Evolutionary conservation across 805 yeast genomes (phyloP).

Genomic region (Saturnispora bothae): DNA sequence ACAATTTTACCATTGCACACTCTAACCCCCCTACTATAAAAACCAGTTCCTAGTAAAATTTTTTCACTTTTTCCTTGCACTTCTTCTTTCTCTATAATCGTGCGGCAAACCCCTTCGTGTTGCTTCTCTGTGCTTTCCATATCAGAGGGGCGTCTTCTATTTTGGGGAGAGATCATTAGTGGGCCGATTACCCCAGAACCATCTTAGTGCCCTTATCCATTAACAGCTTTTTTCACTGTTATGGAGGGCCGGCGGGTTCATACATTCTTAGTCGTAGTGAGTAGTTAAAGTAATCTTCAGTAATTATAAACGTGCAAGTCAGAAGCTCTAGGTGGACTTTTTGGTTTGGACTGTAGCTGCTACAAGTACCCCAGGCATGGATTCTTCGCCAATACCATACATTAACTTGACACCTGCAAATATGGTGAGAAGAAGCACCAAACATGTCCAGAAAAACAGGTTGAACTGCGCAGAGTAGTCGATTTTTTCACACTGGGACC

Average conservation of each 20-base stretch:
- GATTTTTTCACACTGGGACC: conserved; percentile 52
- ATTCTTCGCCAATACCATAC: conserved; percentile 43
- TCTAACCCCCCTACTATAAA: too few relatives aligned
- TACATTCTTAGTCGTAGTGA: conserved; percentile 33
- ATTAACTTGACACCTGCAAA: conserved; percentile 45
- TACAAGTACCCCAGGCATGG: conserved; percentile 58
- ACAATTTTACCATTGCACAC: too few relatives aligned
- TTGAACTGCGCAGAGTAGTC: conserved; percentile 60
- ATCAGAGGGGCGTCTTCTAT: conserved; percentile 7
- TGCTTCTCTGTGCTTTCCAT: conserved; percentile 31
- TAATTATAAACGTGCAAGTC: background rate
- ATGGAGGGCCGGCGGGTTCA: conserved; percentile 62
- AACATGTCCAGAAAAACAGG: conserved; percentile 56
- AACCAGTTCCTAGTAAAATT: background rate
- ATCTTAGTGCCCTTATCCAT: conserved; percentile 54
- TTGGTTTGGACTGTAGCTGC: conserved; percentile 43
- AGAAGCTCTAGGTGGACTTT: conserved; percentile 18
- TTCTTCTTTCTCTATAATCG: conserved; percentile 28
- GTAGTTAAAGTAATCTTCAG: background rate
- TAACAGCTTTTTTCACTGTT: conserved; percentile 17
- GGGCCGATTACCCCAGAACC: conserved; percentile 32
- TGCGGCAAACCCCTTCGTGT: conserved; percentile 73
- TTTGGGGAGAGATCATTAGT: conserved; percentile 46
- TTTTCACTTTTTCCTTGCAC: conserved; percentile 5
- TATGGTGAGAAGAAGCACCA: conserved; percentile 36